phyloP scores from a whole-genome alignment of 2,329 filamentous ascomycete species.

The Paecilomyces fulvus region DNA sequence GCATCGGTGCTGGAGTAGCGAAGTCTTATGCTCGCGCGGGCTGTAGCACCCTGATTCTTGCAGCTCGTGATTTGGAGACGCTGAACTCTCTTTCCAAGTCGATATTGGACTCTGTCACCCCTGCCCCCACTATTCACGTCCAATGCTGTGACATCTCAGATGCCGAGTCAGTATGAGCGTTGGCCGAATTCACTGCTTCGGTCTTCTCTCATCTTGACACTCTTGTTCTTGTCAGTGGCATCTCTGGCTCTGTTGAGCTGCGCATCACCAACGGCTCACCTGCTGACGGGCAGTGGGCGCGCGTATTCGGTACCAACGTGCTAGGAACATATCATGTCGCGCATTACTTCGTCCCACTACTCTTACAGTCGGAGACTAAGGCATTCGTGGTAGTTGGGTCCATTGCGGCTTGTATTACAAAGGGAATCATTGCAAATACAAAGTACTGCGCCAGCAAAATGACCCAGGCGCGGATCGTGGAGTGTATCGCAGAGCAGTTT shows the following conservation, averaged over 20 bases:
- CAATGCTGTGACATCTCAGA: conserved; percentile 21
- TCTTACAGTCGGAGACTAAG: conserved; percentile 16
- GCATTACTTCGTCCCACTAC: conserved; percentile 24
- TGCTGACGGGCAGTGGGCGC: conserved; percentile 21
- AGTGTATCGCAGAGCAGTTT: conserved; percentile 28
- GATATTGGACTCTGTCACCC: conserved; percentile 9
- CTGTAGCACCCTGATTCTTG: conserved; percentile 21
- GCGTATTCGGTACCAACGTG: conserved; percentile 23
- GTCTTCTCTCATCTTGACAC: conserved; percentile 7
- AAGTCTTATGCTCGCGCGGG: conserved; percentile 22
- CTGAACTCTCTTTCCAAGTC: conserved; percentile 14
- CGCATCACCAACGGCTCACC: conserved; percentile 21
- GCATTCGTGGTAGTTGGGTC: conserved; percentile 21
- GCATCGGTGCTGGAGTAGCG: conserved; percentile 27
- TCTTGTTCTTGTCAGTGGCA: conserved; percentile 12
- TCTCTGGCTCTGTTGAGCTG: conserved; percentile 23
- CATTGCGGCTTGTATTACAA: conserved; percentile 24
- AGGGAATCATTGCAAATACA: conserved; percentile 33
- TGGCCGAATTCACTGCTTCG: conserved; percentile 7
- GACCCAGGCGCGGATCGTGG: conserved; percentile 27
- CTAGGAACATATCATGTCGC: conserved; percentile 29
- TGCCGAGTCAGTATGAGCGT: conserved; percentile 14
- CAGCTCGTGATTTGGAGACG: conserved; percentile 17
- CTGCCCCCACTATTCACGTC: conserved; percentile 15
- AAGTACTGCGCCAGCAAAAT: conserved; percentile 28